phyloP scores from a whole-genome alignment of 2,329 filamentous ascomycete species.

The Alternaria sp. region DNA sequence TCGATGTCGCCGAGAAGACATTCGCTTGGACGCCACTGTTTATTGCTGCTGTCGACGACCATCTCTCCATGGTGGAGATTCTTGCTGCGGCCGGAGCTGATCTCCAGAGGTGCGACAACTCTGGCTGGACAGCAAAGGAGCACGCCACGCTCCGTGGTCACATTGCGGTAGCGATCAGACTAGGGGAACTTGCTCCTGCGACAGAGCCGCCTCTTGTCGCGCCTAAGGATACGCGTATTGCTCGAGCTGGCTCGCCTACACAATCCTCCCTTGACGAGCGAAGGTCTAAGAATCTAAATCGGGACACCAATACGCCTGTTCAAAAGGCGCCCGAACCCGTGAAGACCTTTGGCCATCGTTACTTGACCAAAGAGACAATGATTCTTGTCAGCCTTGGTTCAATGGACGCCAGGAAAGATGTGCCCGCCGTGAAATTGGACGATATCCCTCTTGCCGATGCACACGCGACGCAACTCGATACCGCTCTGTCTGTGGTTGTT shows the following conservation, averaged over 20 bases:
- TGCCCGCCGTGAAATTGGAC: slow-evolving; percentile 84
- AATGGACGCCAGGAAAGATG: slow-evolving; percentile 87
- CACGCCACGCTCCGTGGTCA: slow-evolving; percentile 92
- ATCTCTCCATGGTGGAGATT: slow-evolving; percentile 74
- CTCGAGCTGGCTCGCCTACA: slow-evolving; percentile 52
- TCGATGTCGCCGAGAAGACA: slow-evolving; percentile 79
- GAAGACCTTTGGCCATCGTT: slow-evolving; percentile 95
- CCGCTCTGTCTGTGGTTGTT: slow-evolving; percentile 88
- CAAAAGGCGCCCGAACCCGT: slow-evolving; percentile 73
- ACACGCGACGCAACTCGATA: slow-evolving; percentile 92
- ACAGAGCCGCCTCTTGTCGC: slow-evolving; percentile 35
- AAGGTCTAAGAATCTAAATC: slow-evolving; percentile 47
- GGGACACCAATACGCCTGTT: slow-evolving; percentile 42
- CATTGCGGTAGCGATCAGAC: slow-evolving; percentile 74
- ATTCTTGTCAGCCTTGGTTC: slow-evolving; percentile 91
- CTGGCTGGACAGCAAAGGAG: slow-evolving; percentile 92
- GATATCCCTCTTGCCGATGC: slow-evolving; percentile 86
- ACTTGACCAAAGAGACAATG: slow-evolving; percentile 86
- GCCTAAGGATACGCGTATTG: slow-evolving; percentile 35
- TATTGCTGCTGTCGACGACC: slow-evolving; percentile 88
- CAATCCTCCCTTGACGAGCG: slow-evolving; percentile 65
- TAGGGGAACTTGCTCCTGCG: slow-evolving; percentile 64
- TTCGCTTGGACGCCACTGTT: slow-evolving; percentile 97
- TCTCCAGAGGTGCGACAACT: slow-evolving; percentile 76
- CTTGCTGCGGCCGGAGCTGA: slow-evolving; percentile 81